These are phyloP conservation scores for Skeletonema costatum DNA, from an alignment of 108 stramenopile species.

Conservation along the genomic window DNA sequence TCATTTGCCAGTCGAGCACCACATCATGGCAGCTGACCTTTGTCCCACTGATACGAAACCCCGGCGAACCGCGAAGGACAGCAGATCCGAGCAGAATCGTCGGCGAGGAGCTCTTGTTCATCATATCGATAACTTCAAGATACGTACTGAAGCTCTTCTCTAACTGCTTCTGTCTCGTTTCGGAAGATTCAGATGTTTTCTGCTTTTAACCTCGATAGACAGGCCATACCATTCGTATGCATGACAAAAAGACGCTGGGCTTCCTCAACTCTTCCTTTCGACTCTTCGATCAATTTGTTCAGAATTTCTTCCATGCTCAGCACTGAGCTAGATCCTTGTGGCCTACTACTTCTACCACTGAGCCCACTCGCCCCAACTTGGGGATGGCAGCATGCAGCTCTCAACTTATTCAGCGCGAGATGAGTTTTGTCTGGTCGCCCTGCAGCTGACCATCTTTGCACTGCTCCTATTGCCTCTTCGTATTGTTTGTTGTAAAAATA, in stretches of 20 bases:
- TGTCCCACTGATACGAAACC: slow-evolving; percentile 35
- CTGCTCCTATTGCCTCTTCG: slow-evolving; percentile 47
- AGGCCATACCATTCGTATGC: slow-evolving; percentile 70
- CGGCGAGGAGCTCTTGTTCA: slow-evolving; percentile 55
- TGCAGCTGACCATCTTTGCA: slow-evolving; percentile 4
- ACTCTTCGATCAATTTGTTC: slow-evolving; percentile 68
- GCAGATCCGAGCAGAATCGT: slow-evolving; percentile 47
- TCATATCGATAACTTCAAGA: slow-evolving; percentile 47
- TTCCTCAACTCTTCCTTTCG: slow-evolving; percentile 62
- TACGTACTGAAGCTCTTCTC: slow-evolving; percentile 45
- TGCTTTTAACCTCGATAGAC: slow-evolving; percentile 55
- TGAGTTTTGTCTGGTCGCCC: slow-evolving; percentile 42
- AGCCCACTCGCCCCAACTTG: slow-evolving; percentile 74
- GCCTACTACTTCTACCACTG: neutral
- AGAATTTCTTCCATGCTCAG: slow-evolving; percentile 56
- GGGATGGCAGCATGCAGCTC: slow-evolving; percentile 81
- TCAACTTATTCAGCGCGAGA: slow-evolving; percentile 49
- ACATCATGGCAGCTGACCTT: slow-evolving; percentile 35
- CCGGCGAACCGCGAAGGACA: slow-evolving; percentile 43
- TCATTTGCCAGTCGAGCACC: slow-evolving; percentile 50
- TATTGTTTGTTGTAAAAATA: slow-evolving; percentile 71
- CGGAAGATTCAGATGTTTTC: slow-evolving; percentile 30
- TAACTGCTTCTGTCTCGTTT: slow-evolving; percentile 34
- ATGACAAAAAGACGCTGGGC: slow-evolving; percentile 59
- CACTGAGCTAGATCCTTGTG: slow-evolving; percentile 6